Evolutionary conservation across 768 basidiomycete species (phyloP).

Genomic region (Vararia minispora): DNA sequence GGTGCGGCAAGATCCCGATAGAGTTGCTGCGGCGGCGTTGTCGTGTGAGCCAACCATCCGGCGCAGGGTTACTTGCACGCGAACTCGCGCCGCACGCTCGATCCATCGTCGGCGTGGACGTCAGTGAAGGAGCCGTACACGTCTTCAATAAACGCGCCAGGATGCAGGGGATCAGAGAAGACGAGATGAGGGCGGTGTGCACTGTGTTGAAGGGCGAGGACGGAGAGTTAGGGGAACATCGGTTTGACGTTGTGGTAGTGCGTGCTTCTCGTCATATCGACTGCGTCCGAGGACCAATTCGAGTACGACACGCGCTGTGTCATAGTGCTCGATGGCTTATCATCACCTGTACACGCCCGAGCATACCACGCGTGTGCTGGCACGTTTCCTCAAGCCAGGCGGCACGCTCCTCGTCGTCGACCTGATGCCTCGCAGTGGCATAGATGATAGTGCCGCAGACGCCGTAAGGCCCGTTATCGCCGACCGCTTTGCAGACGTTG

Average conservation of each 20-base stretch:
- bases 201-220: slow-evolving; percentile 35
- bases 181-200: slow-evolving; percentile 59
- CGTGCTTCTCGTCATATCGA: slow-evolving; percentile 17
- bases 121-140: slow-evolving; percentile 62
- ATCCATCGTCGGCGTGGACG: slow-evolving; percentile 62
- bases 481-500: slow-evolving; percentile 28
- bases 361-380: slow-evolving; percentile 40
- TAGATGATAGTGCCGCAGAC: slow-evolving; percentile 18
- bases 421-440: slow-evolving; percentile 22
- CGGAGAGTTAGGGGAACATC: slow-evolving; percentile 36
- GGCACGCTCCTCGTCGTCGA: slow-evolving; percentile 53
- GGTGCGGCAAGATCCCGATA: not conserved
- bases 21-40: not conserved
- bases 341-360: slow-evolving; percentile 48
- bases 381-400: slow-evolving; percentile 46
- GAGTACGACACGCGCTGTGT: not conserved
- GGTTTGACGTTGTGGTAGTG: slow-evolving; percentile 66
- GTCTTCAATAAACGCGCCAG: slow-evolving; percentile 44
- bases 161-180: slow-evolving; percentile 50
- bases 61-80: slow-evolving; percentile 49
- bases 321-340: slow-evolving; percentile 51
- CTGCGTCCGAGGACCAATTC: not conserved
- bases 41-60: too few species aligned
- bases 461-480: slow-evolving; percentile 27
- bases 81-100: slow-evolving; percentile 49